These are phyloP conservation scores for Candida labiduridarum DNA, from an alignment of 1,139 yeast genomes.

Conservation along the genomic window DNA sequence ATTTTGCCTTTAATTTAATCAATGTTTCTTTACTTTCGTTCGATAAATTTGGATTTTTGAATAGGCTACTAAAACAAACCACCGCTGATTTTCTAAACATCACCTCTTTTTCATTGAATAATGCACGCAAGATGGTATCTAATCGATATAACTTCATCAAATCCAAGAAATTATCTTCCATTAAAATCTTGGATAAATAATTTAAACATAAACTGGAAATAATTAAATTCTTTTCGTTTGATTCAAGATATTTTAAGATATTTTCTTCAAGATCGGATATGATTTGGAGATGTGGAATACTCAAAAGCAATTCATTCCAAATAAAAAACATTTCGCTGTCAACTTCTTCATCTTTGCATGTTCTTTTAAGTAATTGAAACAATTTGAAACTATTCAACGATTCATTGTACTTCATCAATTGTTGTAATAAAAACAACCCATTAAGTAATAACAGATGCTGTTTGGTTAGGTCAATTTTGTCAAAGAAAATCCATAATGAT, in stretches of 20 bases:
- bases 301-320: constrained; percentile 15
- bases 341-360: constrained; percentile 8
- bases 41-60: constrained; percentile 22
- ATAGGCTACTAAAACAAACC: constrained; percentile 41
- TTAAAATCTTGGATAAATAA: constrained; percentile 11
- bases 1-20: constrained; percentile 13
- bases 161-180: constrained; percentile 9
- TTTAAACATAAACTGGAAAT: constrained; percentile 13
- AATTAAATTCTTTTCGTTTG: constrained; percentile 2
- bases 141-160: constrained; percentile 16
- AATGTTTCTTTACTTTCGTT: constrained; percentile 9
- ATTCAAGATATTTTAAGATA: constrained; percentile 12
- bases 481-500: constrained; percentile 22
- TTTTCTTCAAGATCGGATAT: constrained; percentile 9
- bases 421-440: constrained; percentile 15
- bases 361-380: constrained; percentile 9
- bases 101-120: constrained; percentile 34
- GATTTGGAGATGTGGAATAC: background rate
- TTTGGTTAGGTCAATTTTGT: constrained; percentile 1
- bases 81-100: constrained; percentile 44
- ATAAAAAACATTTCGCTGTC: constrained; percentile 14
- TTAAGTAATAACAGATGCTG: constrained; percentile 5
- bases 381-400: constrained; percentile 11
- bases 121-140: constrained; percentile 30
- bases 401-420: constrained; percentile 11